Conservation (phyloP, 306 rosid genomes). For the Cucurbita moschata region DNA sequence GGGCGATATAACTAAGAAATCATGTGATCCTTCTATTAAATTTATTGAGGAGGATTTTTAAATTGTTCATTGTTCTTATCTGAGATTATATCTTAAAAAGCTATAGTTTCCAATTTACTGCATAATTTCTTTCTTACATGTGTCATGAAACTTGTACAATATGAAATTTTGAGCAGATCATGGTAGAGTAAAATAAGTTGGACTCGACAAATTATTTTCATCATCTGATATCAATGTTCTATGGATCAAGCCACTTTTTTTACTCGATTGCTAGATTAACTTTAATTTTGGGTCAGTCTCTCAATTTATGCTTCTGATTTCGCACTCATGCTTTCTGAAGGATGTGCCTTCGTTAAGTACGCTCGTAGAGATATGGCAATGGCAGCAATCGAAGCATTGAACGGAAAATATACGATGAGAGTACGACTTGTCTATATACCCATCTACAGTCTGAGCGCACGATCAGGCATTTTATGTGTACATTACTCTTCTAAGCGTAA, state of each 20-base stretch:
- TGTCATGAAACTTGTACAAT: background rate
- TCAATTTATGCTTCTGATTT: conserved; percentile 10
- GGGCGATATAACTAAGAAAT: background rate
- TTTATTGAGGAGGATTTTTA: background rate
- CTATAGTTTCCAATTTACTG: background rate
- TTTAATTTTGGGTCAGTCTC: background rate
- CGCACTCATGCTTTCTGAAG: conserved; percentile 33
- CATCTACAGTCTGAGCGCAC: background rate
- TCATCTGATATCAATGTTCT: background rate
- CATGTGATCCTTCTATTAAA: background rate
- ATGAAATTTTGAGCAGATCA: background rate
- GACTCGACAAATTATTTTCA: conserved; percentile 1
- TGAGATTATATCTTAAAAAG: background rate
- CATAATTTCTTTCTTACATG: background rate
- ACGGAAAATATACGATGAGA: conserved; percentile 55
- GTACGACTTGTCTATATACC: conserved; percentile 28
- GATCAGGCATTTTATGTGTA: background rate
- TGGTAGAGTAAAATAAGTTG: background rate
- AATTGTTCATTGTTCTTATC: background rate
- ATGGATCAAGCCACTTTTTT: background rate
- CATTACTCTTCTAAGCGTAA: conserved; percentile 12
- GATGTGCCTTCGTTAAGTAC: conserved; percentile 61
- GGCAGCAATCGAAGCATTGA: conserved; percentile 71
- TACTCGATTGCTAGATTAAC: background rate
- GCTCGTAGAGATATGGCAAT: conserved; percentile 57